Percentiles rank a stretch among this genome's conserved stretches.
Conservation (phyloP, 2,329 filamentous ascomycete species). For the Aspergillus phoenicis region DNA sequence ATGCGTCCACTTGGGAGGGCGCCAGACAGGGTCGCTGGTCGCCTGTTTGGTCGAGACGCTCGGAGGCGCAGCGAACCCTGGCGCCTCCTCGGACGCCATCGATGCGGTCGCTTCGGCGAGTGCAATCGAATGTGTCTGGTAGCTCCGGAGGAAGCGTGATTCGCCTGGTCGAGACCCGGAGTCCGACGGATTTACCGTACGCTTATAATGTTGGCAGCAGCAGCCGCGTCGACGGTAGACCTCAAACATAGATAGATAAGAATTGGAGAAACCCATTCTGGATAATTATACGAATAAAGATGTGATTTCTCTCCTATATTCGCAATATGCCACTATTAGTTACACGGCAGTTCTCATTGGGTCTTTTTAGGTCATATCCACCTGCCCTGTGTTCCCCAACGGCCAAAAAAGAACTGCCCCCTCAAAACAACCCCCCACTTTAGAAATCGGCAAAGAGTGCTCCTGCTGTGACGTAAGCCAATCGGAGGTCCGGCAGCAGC, state of each 20-base stretch:
- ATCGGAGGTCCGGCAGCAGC: constrained; percentile 6
- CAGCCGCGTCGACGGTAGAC: not conserved
- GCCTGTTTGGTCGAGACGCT: constrained; percentile 17
- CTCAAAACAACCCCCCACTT: not conserved
- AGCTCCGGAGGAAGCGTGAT: constrained; percentile 45
- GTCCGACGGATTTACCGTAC: constrained; percentile 38
- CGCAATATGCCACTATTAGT: not conserved
- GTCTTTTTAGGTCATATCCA: not conserved
- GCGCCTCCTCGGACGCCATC: constrained; percentile 37
- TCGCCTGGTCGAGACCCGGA: constrained; percentile 34
- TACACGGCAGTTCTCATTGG: not conserved
- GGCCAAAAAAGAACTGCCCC: not conserved
- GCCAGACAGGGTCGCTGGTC: constrained; percentile 25
- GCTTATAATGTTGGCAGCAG: constrained; percentile 30
- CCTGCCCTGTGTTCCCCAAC: not conserved
- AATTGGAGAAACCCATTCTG: not conserved
- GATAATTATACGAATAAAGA: not conserved
- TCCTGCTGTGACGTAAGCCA: constrained; percentile 1
- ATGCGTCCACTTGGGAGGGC: constrained; percentile 33
- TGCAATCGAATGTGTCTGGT: constrained; percentile 37
- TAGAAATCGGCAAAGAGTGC: not conserved
- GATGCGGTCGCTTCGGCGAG: constrained; percentile 36
- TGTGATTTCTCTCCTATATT: not conserved
- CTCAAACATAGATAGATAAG: not conserved
- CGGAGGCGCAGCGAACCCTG: constrained; percentile 15